Conservation (phyloP, 768 basidiomycete species). For the Mrakia blollopis region DNA sequence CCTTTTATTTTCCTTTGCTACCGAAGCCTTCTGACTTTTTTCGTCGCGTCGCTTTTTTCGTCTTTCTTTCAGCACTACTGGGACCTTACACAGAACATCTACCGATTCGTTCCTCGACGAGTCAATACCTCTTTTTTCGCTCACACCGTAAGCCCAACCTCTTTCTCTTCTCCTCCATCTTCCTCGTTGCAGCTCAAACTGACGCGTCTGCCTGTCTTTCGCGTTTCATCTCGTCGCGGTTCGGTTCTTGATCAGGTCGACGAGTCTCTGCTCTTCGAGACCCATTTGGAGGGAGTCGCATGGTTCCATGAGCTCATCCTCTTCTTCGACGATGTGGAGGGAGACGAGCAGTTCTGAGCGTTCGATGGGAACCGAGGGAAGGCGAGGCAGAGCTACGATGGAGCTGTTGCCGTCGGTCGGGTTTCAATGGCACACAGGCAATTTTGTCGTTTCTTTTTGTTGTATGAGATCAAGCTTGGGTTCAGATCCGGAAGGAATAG, state of each 20-base stretch:
- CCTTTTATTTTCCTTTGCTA: not conserved
- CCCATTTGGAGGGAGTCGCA: conserved; percentile 28
- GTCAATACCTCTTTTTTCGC: not conserved
- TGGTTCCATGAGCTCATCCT: conserved; percentile 28
- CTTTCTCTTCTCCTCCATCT: not conserved
- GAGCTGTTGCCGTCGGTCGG: no score
- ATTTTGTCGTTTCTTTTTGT: no score
- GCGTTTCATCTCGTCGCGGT: no score
- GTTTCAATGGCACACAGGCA: no score
- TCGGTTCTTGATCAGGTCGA: conserved; percentile 13
- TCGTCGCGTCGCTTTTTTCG: not conserved
- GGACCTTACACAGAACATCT: conserved; percentile 18
- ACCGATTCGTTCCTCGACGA: conserved; percentile 29
- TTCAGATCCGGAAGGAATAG: no score
- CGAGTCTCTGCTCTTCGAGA: conserved; percentile 22
- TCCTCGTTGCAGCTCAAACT: not conserved
- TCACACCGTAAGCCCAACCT: not conserved
- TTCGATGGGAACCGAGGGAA: no score
- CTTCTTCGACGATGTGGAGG: conserved; percentile 26
- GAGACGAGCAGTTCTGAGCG: conserved; percentile 24
- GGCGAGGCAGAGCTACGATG: no score
- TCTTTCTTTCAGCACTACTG: not conserved
- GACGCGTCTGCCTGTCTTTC: not conserved
- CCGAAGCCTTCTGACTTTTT: not conserved
- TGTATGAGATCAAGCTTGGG: no score